Percentiles rank a stretch among this genome's conserved stretches.
phyloP scores from a whole-genome alignment of 176 grass and related monocot species.

The Olyra latifolia region DNA sequence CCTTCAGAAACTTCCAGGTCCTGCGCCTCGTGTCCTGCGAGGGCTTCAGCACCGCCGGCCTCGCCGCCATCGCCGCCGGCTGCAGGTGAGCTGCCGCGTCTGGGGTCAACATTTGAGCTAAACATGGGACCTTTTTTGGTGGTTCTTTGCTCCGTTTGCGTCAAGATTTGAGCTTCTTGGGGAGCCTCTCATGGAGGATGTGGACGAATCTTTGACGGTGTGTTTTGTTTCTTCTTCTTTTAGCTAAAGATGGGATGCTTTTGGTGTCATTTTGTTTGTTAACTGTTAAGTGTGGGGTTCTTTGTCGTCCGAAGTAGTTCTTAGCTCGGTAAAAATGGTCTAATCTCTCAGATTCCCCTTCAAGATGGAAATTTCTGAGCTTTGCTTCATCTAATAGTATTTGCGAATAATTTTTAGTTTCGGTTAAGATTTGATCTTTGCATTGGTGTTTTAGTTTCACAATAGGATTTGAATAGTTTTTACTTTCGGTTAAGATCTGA shows the following conservation, averaged over 20 bases:
- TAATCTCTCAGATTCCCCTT: background rate
- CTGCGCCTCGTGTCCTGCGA: slow-evolving; percentile 71
- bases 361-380: background rate
- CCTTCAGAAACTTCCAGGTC: slow-evolving; percentile 68
- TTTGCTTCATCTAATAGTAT: slow-evolving; percentile 1
- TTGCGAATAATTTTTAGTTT: background rate
- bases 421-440: slow-evolving; percentile 30
- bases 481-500: slow-evolving; percentile 20
- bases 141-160: background rate
- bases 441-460: background rate
- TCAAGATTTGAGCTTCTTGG: slow-evolving; percentile 8
- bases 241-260: slow-evolving; percentile 12
- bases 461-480: background rate
- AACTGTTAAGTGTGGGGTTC: background rate
- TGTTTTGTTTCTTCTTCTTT: background rate
- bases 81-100: slow-evolving; percentile 52
- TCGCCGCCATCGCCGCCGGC: slow-evolving; percentile 60
- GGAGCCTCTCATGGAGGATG: background rate
- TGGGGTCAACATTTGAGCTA: slow-evolving; percentile 26
- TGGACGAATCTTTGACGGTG: slow-evolving; percentile 13
- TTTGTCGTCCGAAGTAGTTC: background rate
- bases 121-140: background rate
- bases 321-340: background rate
- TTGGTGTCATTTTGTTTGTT: background rate
- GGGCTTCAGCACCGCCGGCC: slow-evolving; percentile 62